Percentiles rank a stretch among this genome's conserved stretches.
These are phyloP conservation scores for Cucurbitaria berberidis DNA, from an alignment of 2,329 filamentous ascomycete species.

Conservation along the genomic window DNA sequence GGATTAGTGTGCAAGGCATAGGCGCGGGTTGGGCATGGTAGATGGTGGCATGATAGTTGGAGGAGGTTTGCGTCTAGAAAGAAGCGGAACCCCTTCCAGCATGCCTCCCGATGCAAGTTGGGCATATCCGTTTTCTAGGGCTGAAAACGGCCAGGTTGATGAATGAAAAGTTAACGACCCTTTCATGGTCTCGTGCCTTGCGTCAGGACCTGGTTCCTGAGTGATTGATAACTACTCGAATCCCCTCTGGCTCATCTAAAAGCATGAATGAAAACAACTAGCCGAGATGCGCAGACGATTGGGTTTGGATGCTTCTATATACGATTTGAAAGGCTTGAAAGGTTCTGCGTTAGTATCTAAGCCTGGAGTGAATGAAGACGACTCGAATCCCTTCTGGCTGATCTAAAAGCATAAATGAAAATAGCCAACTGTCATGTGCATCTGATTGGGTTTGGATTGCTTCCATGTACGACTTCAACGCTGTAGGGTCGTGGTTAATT, in stretches of 20 bases:
- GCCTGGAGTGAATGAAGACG: background rate
- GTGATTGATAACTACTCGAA: too few relatives aligned
- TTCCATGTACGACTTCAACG: too few relatives aligned
- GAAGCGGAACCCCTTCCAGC: constrained; percentile 17
- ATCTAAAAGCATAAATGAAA: background rate
- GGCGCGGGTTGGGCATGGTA: background rate
- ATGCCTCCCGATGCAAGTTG: constrained; percentile 2
- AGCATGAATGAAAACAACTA: background rate
- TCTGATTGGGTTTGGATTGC: background rate
- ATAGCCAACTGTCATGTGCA: background rate
- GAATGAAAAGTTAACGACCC: constrained; percentile 12
- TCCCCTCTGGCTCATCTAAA: background rate
- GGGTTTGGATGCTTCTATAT: background rate
- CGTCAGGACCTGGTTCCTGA: background rate
- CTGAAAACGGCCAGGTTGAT: constrained; percentile 26
- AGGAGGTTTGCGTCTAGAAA: constrained; percentile 28
- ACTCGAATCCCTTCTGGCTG: background rate
- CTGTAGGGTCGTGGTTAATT: constrained; percentile 1
- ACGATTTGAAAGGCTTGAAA: too few relatives aligned
- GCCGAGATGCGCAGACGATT: background rate
- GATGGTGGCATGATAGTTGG: constrained; percentile 2
- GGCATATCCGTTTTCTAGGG: constrained; percentile 18
- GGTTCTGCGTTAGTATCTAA: background rate
- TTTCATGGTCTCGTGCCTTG: background rate
- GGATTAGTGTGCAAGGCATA: background rate